Conservation (phyloP, 225 moss, liverwort and hornwort species). For the Rhytidiadelphus loreus region DNA sequence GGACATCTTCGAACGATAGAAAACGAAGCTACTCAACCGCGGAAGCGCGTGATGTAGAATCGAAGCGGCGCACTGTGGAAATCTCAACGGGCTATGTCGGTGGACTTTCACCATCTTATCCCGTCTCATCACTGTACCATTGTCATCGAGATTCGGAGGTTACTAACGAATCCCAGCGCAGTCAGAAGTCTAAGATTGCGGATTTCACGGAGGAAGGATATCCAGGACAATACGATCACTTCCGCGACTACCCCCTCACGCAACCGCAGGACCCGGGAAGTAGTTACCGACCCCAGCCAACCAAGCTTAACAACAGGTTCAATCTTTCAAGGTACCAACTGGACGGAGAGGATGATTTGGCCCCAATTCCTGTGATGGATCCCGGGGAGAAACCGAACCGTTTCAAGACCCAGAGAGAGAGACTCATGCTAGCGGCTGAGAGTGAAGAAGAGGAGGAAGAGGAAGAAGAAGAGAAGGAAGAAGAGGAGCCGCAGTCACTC, state of each 20-base stretch:
- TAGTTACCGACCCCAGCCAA: background rate
- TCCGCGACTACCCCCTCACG: background rate
- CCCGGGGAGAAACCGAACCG: background rate
- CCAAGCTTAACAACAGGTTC: conserved; percentile 9
- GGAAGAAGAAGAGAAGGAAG: background rate
- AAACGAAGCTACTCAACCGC: background rate
- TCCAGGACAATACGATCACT: background rate
- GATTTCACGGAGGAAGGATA: background rate
- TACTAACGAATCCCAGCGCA: background rate
- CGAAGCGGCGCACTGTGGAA: conserved; percentile 1
- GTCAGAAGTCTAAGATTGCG: background rate
- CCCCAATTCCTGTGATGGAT: background rate
- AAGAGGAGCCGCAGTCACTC: background rate
- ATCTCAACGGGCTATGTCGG: background rate
- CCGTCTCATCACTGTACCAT: conserved; percentile 1
- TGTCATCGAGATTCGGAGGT: background rate
- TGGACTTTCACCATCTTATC: background rate
- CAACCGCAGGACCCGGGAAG: background rate
- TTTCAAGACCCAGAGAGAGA: conserved; percentile 9
- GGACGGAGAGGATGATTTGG: background rate
- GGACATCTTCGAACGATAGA: background rate
- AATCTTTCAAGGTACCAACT: conserved; percentile 26
- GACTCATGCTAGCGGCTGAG: conserved; percentile 1
- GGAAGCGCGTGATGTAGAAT: background rate
- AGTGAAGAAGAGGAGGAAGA: background rate